Evolutionary conservation across 495 filamentous ascomycete species (phyloP).

Genomic region (Thozetella sp.): DNA sequence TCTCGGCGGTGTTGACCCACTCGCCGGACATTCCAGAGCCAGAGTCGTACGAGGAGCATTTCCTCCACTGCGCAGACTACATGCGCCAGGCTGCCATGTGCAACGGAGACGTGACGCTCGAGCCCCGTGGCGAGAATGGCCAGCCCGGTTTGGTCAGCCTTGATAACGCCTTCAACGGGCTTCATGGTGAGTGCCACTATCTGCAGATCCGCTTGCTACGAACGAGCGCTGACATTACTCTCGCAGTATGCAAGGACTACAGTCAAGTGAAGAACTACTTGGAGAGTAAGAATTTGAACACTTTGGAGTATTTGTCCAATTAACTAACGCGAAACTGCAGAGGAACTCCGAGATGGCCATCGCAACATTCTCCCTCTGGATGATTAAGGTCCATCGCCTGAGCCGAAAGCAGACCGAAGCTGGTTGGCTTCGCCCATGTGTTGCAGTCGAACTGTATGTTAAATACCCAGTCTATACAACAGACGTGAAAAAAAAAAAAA

Average conservation of each 20-base stretch:
- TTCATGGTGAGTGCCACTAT: conserved; percentile 5
- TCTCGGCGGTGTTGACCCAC: not conserved
- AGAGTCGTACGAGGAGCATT: conserved; percentile 28
- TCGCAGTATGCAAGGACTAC: conserved; percentile 12
- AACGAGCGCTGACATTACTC: not conserved
- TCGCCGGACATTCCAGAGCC: conserved; percentile 8
- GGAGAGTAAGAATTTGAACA: conserved; percentile 7
- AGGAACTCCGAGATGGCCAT: conserved; percentile 7
- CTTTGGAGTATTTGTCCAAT: not conserved
- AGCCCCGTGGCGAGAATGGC: conserved; percentile 7
- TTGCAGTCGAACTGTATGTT: too few species aligned
- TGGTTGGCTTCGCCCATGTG: too few species aligned
- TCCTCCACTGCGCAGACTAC: conserved; percentile 32
- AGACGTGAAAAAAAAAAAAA: too few species aligned
- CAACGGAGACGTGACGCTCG: conserved; percentile 8
- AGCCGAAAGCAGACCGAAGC: too few species aligned
- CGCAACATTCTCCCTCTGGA: conserved; percentile 9
- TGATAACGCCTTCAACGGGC: conserved; percentile 8
- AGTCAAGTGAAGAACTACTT: conserved; percentile 11
- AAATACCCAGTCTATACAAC: too few species aligned
- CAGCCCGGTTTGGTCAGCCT: not conserved
- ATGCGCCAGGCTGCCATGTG: conserved; percentile 33
- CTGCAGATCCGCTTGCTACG: not conserved
- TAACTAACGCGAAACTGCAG: conserved; percentile 3
- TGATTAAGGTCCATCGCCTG: too few species aligned